Conservation (phyloP, 73 alveolate species). For the Diophrys appendiculata region DNA sequence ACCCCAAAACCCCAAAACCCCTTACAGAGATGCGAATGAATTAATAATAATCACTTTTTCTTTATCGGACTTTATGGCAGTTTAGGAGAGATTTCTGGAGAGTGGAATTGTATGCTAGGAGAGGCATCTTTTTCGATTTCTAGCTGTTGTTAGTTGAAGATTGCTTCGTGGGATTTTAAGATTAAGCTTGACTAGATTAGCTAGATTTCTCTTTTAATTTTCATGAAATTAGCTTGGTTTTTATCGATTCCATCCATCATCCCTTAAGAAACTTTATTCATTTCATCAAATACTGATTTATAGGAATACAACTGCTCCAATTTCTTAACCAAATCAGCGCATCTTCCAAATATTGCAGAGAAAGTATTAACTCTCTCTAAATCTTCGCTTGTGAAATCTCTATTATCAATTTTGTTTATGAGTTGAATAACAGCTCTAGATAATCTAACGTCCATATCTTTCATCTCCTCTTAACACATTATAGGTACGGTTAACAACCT, state of each 20-base stretch:
- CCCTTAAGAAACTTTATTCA: background rate
- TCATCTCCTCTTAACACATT: constrained; percentile 4
- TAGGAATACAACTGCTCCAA: constrained; percentile 1
- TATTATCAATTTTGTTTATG: background rate
- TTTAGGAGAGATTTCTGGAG: no score
- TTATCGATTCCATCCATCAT: background rate
- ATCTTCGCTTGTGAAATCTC: background rate
- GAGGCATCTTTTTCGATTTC: no score
- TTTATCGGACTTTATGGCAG: no score
- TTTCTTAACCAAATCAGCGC: background rate
- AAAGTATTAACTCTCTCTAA: background rate
- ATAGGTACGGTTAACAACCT: constrained; percentile 1
- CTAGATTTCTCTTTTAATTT: background rate
- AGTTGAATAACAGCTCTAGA: constrained; percentile 2
- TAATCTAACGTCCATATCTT: background rate
- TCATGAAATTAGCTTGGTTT: background rate
- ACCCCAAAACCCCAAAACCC: no score
- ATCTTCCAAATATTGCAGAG: constrained; percentile 1
- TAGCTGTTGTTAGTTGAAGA: no score
- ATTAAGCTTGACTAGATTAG: background rate
- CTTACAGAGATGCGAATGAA: no score
- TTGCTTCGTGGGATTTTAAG: background rate
- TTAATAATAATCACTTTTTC: no score
- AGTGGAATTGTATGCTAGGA: no score
- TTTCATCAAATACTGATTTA: background rate